phyloP scores from a whole-genome alignment of 306 rosid genomes.

The Gynostemma pentaphyllum region DNA sequence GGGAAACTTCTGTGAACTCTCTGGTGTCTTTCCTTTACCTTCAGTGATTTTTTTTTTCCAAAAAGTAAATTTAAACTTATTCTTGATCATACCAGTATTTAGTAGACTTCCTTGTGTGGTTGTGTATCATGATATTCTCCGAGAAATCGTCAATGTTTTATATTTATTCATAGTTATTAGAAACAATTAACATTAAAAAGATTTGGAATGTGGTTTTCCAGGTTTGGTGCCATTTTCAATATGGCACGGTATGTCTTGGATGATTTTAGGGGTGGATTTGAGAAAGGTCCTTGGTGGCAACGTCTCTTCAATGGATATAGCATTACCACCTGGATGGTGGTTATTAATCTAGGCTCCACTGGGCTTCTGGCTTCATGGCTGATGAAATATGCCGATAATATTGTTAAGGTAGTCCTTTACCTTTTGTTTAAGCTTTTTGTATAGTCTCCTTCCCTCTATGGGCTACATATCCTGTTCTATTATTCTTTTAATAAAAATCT shows the following conservation, averaged over 20 bases:
- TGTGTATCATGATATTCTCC: not conserved
- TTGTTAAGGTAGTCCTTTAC: conserved; percentile 53
- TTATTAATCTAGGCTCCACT: conserved; percentile 87
- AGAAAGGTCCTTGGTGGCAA: conserved; percentile 93
- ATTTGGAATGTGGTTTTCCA: conserved; percentile 20
- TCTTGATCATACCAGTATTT: too few relatives aligned
- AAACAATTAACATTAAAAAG: not conserved
- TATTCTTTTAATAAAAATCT: not conserved
- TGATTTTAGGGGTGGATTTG: conserved; percentile 87
- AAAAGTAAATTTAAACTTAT: not conserved
- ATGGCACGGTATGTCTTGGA: conserved; percentile 66
- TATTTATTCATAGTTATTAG: not conserved
- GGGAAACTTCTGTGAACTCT: too few relatives aligned
- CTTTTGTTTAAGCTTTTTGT: not conserved
- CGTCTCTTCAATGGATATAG: conserved; percentile 78
- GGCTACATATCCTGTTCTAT: too few relatives aligned
- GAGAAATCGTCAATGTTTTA: not conserved
- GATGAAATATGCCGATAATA: conserved; percentile 95
- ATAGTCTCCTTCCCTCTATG: too few relatives aligned
- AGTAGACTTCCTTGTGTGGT: too few relatives aligned
- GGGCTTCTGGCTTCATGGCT: conserved; percentile 94
- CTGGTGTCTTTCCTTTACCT: too few relatives aligned
- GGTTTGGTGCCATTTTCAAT: conserved; percentile 90
- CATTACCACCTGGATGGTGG: conserved; percentile 81
- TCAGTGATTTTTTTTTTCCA: not conserved